Evolutionary conservation across 345 rosid genomes (phyloP).

Genomic region (Linum tenue): DNA sequence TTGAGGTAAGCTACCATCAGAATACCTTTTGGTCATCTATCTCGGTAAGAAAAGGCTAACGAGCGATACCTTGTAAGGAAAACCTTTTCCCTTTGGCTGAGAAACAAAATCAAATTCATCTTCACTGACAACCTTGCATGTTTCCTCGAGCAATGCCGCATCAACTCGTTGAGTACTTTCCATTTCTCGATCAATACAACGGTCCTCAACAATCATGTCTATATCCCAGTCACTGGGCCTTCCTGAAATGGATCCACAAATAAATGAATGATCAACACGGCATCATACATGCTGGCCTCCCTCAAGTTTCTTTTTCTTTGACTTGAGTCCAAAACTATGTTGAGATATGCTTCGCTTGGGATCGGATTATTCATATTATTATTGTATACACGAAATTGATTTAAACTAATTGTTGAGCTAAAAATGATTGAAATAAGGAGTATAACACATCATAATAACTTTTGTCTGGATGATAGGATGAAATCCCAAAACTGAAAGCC

Average conservation of each 20-base stretch:
- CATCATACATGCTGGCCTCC: too few relatives aligned
- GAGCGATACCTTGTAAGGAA: conserved; percentile 49
- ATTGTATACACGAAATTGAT: too few relatives aligned
- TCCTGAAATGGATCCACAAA: conserved; percentile 10
- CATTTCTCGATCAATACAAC: conserved; percentile 15
- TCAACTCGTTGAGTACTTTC: conserved; percentile 24
- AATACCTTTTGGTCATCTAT: background rate
- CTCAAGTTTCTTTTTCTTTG: too few relatives aligned
- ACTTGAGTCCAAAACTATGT: too few relatives aligned
- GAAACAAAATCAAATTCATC: conserved; percentile 35
- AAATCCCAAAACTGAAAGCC: too few relatives aligned
- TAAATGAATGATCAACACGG: too few relatives aligned
- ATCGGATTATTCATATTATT: too few relatives aligned
- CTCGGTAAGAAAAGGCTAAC: background rate
- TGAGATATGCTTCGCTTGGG: too few relatives aligned
- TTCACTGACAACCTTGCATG: conserved; percentile 45
- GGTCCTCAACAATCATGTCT: conserved; percentile 13
- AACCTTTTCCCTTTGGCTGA: conserved; percentile 30
- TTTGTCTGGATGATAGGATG: too few relatives aligned
- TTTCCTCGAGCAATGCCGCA: conserved; percentile 42
- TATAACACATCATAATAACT: too few relatives aligned
- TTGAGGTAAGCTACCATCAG: background rate
- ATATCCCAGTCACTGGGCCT: conserved; percentile 11
- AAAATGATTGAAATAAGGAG: too few relatives aligned
- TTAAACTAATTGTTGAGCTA: too few relatives aligned